Percentiles rank a stretch among this genome's conserved stretches.
phyloP scores from a whole-genome alignment of 768 basidiomycete genomes.

The Suillus spraguei region DNA sequence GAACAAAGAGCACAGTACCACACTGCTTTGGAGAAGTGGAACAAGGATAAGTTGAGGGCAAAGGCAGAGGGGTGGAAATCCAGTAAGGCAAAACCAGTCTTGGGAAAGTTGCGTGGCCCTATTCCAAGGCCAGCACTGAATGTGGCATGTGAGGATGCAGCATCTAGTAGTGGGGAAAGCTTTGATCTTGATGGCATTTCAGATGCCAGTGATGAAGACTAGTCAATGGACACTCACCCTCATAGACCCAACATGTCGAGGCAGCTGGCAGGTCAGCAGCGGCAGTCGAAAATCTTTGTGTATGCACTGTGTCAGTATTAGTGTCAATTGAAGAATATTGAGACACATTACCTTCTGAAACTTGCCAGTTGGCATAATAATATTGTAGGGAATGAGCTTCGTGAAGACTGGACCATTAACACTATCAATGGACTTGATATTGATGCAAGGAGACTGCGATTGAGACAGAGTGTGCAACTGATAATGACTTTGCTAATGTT shows the following conservation, averaged over 20 bases:
- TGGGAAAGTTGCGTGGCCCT: constrained; percentile 7
- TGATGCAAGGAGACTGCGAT: too few species aligned
- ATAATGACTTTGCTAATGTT: too few species aligned
- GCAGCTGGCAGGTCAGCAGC: neutral
- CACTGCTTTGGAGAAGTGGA: constrained; percentile 5
- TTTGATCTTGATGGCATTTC: constrained; percentile 8
- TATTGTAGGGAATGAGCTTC: too few species aligned
- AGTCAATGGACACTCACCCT: neutral
- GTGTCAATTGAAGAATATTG: too few species aligned
- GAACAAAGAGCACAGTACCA: constrained; percentile 2
- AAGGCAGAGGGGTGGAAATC: constrained; percentile 10
- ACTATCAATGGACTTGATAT: too few species aligned
- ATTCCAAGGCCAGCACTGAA: constrained; percentile 9
- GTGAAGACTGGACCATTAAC: too few species aligned
- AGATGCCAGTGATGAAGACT: constrained; percentile 9
- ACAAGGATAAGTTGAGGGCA: neutral
- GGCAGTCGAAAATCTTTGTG: neutral
- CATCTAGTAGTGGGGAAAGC: constrained; percentile 1
- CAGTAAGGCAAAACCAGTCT: neutral
- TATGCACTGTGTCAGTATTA: too few species aligned
- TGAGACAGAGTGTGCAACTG: too few species aligned
- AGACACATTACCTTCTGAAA: too few species aligned
- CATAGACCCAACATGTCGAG: neutral
- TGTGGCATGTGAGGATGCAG: constrained; percentile 2
- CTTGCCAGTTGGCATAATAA: too few species aligned